Conservation (phyloP, 352 stramenopile species). For the Phytophthora pisi region DNA sequence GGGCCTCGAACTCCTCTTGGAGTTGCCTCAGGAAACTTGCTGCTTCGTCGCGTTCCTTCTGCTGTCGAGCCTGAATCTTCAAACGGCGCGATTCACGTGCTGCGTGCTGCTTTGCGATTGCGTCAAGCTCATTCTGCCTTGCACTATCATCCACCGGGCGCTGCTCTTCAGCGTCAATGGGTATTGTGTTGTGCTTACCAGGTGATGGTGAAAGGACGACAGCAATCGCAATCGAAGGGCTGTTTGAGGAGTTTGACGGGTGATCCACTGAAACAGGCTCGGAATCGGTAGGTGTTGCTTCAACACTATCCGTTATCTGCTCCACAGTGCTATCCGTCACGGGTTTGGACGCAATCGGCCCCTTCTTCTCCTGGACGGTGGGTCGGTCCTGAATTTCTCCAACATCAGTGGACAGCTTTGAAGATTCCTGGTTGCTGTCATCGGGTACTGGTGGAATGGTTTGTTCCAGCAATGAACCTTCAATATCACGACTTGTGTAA, state of each 20-base stretch:
- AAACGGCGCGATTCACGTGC: conserved; percentile 21
- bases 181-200: background rate
- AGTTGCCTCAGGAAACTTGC: conserved; percentile 18
- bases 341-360: background rate
- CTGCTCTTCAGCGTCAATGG: background rate
- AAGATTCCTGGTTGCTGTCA: background rate
- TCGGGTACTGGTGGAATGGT: background rate
- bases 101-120: conserved; percentile 27
- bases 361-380: background rate
- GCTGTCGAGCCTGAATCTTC: conserved; percentile 15
- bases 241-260: too few species aligned
- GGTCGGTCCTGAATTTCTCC: background rate
- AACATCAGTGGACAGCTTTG: background rate
- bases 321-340: background rate
- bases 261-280: background rate
- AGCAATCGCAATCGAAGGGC: background rate
- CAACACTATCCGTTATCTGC: background rate
- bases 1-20: conserved; percentile 25
- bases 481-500: background rate
- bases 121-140: conserved; percentile 10
- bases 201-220: background rate
- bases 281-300: background rate
- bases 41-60: conserved; percentile 23
- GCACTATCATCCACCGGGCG: background rate
- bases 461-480: background rate